Evolutionary conservation across 768 basidiomycete species (phyloP).

Genomic region (Krasilnikovozyma curviuscula): DNA sequence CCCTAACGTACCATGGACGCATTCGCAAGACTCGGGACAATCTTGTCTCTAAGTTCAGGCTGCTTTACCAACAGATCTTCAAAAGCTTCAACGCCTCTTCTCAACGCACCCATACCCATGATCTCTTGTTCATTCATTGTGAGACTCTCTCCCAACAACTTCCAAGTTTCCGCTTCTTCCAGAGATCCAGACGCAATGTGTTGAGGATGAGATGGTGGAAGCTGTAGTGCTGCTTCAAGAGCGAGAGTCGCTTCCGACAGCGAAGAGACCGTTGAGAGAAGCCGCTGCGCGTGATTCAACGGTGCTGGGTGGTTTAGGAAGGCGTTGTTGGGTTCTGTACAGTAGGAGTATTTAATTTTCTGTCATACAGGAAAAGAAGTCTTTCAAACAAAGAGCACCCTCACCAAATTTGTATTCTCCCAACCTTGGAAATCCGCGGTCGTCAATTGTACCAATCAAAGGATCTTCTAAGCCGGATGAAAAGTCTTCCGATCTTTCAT

Average conservation of each 20-base stretch:
- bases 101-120: slow-evolving; percentile 29
- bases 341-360: slow-evolving; percentile 1
- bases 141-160: slow-evolving; percentile 69
- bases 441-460: slow-evolving; percentile 12
- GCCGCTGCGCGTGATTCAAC: slow-evolving; percentile 51
- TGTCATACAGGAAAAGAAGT: neutral
- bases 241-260: slow-evolving; percentile 69
- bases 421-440: slow-evolving; percentile 56
- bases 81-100: slow-evolving; percentile 44
- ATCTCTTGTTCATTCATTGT: slow-evolving; percentile 32
- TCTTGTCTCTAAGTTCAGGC: neutral
- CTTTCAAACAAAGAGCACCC: slow-evolving; percentile 16
- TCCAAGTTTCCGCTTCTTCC: slow-evolving; percentile 71
- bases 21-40: slow-evolving; percentile 1
- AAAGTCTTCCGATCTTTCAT: slow-evolving; percentile 12
- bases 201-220: neutral
- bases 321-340: slow-evolving; percentile 49
- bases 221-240: slow-evolving; percentile 63
- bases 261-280: slow-evolving; percentile 63
- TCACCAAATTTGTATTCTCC: slow-evolving; percentile 58
- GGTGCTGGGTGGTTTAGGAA: slow-evolving; percentile 38
- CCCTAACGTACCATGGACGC: slow-evolving; percentile 19
- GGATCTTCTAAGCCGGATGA: neutral
- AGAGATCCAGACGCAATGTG: slow-evolving; percentile 55
- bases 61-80: slow-evolving; percentile 7